Conservation (phyloP, 2,329 filamentous ascomycete species). For the Alternaria ethzedia region DNA sequence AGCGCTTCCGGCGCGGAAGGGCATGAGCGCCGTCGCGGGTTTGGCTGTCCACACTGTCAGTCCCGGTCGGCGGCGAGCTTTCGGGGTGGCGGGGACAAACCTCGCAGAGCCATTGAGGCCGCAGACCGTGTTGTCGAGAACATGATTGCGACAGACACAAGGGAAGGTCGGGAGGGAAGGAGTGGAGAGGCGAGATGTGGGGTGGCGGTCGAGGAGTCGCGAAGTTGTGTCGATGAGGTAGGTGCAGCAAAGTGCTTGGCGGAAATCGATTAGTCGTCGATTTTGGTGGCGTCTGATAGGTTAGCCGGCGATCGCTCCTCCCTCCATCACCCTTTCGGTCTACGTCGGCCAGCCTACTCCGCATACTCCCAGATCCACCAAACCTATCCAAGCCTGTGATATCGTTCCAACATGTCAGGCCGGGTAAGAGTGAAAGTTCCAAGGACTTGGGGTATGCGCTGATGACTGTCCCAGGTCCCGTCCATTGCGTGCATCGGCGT, state of each 20-base stretch:
- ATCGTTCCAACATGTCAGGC: slow-evolving; percentile 11
- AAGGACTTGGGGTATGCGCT: background rate
- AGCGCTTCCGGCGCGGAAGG: slow-evolving; percentile 66
- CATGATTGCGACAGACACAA: slow-evolving; percentile 52
- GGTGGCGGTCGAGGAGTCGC: slow-evolving; percentile 41
- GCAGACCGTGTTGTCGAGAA: slow-evolving; percentile 59
- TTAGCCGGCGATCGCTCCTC: slow-evolving; percentile 13
- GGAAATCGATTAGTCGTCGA: slow-evolving; percentile 37
- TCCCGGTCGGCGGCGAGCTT: slow-evolving; percentile 21
- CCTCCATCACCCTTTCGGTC: slow-evolving; percentile 32
- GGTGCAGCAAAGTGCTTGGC: slow-evolving; percentile 34
- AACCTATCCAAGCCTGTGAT: background rate
- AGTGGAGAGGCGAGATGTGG: slow-evolving; percentile 46
- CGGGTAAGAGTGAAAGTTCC: slow-evolving; percentile 2
- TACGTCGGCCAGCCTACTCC: slow-evolving; percentile 27
- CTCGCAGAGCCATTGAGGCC: slow-evolving; percentile 62
- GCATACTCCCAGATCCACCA: slow-evolving; percentile 8
- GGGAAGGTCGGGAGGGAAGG: slow-evolving; percentile 41
- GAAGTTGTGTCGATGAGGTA: slow-evolving; percentile 39
- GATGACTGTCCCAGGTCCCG: slow-evolving; percentile 54
- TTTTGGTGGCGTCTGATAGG: slow-evolving; percentile 43
- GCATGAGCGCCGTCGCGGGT: slow-evolving; percentile 67
- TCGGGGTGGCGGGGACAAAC: slow-evolving; percentile 47
- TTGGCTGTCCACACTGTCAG: slow-evolving; percentile 61
- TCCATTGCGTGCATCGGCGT: slow-evolving; percentile 92